A percentile compares a stretch with the other conserved stretches of the same genome.
Evolutionary conservation across 495 filamentous ascomycete species (phyloP).

Genomic region (Penicillium chermesinum): DNA sequence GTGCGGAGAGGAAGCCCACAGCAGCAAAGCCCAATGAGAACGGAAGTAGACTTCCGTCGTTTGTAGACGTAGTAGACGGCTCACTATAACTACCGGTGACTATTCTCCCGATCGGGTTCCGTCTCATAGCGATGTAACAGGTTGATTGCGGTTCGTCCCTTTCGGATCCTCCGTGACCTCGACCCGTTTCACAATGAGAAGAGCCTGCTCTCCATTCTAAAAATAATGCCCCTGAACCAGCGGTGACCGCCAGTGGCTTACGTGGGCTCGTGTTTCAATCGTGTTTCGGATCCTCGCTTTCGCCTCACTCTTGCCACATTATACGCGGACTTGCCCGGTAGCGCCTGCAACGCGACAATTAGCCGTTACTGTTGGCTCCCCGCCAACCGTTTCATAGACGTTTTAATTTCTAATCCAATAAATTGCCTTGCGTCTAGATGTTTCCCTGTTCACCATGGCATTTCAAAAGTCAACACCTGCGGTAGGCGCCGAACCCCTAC

Average conservation of each 20-base stretch:
- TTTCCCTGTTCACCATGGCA: too few species aligned
- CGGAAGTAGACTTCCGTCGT: too few species aligned
- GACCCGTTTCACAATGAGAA: constrained; percentile 1
- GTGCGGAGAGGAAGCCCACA: not conserved
- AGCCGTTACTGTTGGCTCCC: not conserved
- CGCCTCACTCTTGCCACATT: not conserved
- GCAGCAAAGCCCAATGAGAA: too few species aligned
- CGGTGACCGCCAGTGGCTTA: not conserved
- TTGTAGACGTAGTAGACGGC: too few species aligned
- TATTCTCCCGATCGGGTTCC: not conserved
- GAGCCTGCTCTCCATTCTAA: not conserved
- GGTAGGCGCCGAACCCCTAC: not conserved
- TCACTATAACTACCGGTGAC: not conserved
- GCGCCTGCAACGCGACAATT: too few species aligned
- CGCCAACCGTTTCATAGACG: too few species aligned
- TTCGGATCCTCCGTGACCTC: not conserved
- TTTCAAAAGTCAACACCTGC: not conserved
- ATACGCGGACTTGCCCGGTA: not conserved
- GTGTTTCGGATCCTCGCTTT: not conserved
- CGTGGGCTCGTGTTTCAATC: constrained; percentile 1
- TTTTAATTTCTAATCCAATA: too few species aligned
- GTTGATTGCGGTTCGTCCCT: not conserved
- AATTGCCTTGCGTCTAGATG: too few species aligned
- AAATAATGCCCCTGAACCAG: not conserved
- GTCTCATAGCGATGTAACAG: not conserved